Conservation (phyloP, 371 early-diverging fungal genomes). For the Mucor indicus region DNA sequence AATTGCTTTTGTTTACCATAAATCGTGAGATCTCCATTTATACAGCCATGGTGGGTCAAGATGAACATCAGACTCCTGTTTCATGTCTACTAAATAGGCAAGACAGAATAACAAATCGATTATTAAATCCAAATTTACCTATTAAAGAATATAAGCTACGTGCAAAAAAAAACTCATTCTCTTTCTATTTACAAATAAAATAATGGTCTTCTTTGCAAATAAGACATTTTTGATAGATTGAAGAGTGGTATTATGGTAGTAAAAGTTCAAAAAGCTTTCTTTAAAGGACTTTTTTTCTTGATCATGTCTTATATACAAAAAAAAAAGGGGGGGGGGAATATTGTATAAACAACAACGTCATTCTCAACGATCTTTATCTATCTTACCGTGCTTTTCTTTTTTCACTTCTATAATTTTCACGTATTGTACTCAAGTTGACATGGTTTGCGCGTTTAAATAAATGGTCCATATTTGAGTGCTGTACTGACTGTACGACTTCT, state of each 20-base stretch:
- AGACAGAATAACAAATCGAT: constrained; percentile 64
- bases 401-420: constrained; percentile 31
- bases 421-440: constrained; percentile 28
- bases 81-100: constrained; percentile 65
- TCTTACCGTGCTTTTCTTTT: constrained; percentile 18
- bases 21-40: constrained; percentile 49
- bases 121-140: constrained; percentile 55
- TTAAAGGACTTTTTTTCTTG: constrained; percentile 3
- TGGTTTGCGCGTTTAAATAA: constrained; percentile 19
- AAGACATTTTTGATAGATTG: constrained; percentile 11
- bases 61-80: constrained; percentile 46
- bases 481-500: constrained; percentile 17
- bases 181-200: constrained; percentile 27
- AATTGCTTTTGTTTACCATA: constrained; percentile 37
- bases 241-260: no score
- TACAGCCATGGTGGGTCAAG: constrained; percentile 60
- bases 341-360: no score
- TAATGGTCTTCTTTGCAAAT: constrained; percentile 22
- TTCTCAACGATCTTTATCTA: no score
- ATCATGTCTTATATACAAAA: neutral
- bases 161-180: no score
- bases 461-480: neutral
- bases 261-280: constrained; percentile 3
- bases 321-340: neutral
- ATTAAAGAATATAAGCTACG: no score